Conservation (phyloP, 176 grass and related monocot species). For the Triticum urartu region DNA sequence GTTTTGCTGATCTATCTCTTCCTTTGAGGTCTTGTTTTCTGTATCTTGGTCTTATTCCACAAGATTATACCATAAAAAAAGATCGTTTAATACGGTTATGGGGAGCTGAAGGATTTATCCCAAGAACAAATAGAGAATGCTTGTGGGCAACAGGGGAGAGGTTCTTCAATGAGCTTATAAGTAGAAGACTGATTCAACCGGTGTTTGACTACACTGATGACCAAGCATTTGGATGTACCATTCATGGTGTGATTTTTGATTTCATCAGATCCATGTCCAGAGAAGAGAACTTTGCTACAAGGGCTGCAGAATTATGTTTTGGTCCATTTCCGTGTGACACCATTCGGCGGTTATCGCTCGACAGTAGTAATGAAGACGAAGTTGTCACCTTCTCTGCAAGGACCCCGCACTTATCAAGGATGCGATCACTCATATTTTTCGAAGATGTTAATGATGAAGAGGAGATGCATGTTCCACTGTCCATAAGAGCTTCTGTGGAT, state of each 20-base stretch:
- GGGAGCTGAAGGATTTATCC: conserved; percentile 6
- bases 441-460: background rate
- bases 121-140: background rate
- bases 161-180: background rate
- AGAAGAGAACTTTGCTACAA: background rate
- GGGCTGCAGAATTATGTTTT: background rate
- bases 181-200: background rate
- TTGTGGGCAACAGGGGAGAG: background rate
- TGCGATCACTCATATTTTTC: background rate
- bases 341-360: background rate
- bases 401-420: background rate
- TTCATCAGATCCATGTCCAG: background rate
- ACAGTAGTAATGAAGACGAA: background rate
- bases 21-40: background rate
- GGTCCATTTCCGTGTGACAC: background rate
- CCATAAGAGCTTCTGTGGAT: too few relatives aligned
- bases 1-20: background rate
- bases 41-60: background rate
- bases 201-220: background rate
- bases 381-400: background rate
- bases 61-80: background rate
- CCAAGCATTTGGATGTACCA: background rate
- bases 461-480: too few relatives aligned
- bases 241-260: background rate
- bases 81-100: background rate